Base-by-base conservation (phyloP, 1,284 basidiomycete species). In the Melampsora larici-populina region DNA sequence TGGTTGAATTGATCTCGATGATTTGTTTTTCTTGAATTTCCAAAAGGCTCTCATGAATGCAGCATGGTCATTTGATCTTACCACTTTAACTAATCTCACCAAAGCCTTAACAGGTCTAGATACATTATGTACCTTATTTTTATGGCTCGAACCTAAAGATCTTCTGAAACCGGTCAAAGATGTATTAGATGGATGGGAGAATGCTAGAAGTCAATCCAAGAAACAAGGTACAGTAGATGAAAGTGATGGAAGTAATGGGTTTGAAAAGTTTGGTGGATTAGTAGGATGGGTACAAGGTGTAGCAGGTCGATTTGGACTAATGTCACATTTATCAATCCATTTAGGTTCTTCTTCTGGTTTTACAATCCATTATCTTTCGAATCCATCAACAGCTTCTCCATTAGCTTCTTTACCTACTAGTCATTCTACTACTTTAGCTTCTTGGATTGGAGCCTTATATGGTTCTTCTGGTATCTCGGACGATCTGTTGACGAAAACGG, bases 391-490 rank as follows among this genome's bases (percentile, higher is more conserved):
- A 9, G n/a, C 74, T 17, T 69, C 67, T 49, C 51, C 74, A 21
- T 33, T 69, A 6, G n/a, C 48, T 29, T 62, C 49, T 13, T 63
- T 76, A 63, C 74, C 74, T 17, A 31, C 66, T 55, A 63, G 33
- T 13, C 66, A 76, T 49, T 11, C 24, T 26, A 43, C 48, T 36
- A 69, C 66, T 18, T 26, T 76, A 24, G n/a, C 65, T 7, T 69
- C 66, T 55, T 76, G 74, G 74, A 69, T 76, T 29, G 74, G 68
- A 18, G 74, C 74, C 18, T 26, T 76, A 9, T 76, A 76, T 66
- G 66, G 74, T 31, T 69, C 74, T 24, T 76, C 74, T 8, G 74
- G 74, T 11, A 76, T 76, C 29, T 66, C 74, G 1, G 74, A 76
- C 33, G 74, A 69, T 62, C 29, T 76, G 18, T 65, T 76, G 18